These are phyloP conservation scores for Pseudogymnoascus sp. DNA, from an alignment of 2,329 filamentous ascomycete genomes.

Conservation along the genomic window DNA sequence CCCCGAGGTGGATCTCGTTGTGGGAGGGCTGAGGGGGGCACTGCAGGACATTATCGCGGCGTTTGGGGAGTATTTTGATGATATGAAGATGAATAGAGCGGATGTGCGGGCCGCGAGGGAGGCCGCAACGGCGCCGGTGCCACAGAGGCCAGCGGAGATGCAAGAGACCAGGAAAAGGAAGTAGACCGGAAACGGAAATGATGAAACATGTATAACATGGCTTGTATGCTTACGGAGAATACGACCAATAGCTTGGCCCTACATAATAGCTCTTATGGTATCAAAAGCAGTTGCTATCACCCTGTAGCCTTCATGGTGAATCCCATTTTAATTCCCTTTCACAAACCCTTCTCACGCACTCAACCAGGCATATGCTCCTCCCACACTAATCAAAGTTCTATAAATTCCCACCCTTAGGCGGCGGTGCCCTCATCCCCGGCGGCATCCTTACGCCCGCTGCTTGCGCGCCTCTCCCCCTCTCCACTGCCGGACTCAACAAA, in stretches of 20 bases:
- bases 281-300: neutral
- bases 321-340: neutral
- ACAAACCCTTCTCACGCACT: neutral
- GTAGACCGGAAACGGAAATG: neutral
- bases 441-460: slow-evolving; percentile 46
- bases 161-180: slow-evolving; percentile 8
- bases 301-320: neutral
- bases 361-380: neutral
- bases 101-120: slow-evolving; percentile 70
- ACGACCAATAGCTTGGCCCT: neutral
- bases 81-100: slow-evolving; percentile 58
- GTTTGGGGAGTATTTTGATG: slow-evolving; percentile 66
- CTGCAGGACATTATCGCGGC: slow-evolving; percentile 57
- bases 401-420: neutral
- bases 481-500: slow-evolving; percentile 13
- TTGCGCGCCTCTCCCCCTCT: slow-evolving; percentile 9
- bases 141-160: slow-evolving; percentile 23
- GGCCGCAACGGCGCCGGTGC: slow-evolving; percentile 7
- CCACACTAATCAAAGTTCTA: neutral
- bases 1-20: slow-evolving; percentile 62
- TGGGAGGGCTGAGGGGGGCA: slow-evolving; percentile 55
- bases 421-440: slow-evolving; percentile 33
- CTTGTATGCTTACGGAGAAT: neutral
- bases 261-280: slow-evolving; percentile 3
- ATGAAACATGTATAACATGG: slow-evolving; percentile 5